A percentile compares a stretch with the other conserved stretches of the same genome.
phyloP scores from a whole-genome alignment of 192 early-diverging fungal genomes.

The Coemansia asiatica region DNA sequence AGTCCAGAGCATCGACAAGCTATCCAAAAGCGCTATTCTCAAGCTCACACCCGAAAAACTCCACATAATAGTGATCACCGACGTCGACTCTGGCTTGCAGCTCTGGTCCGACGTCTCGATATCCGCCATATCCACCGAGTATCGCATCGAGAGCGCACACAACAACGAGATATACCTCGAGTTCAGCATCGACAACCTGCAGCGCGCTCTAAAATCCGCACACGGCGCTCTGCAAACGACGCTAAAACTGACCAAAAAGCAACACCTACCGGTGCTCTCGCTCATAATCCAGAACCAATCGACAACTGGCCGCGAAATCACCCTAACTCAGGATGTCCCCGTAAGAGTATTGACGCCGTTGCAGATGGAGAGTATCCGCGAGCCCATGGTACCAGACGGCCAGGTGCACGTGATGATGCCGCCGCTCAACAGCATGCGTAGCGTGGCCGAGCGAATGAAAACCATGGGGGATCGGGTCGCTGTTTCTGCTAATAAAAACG shows the following conservation, averaged over 20 bases:
- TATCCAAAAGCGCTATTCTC: slow-evolving; percentile 66
- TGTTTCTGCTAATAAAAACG: slow-evolving; percentile 69
- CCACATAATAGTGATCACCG: slow-evolving; percentile 65
- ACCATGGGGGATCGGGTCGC: slow-evolving; percentile 60
- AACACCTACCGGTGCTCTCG: slow-evolving; percentile 27
- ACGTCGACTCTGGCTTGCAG: slow-evolving; percentile 64
- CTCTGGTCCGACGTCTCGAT: slow-evolving; percentile 63
- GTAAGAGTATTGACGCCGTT: slow-evolving; percentile 55
- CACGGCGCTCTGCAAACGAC: slow-evolving; percentile 57
- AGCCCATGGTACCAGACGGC: slow-evolving; percentile 60
- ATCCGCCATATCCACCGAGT: slow-evolving; percentile 67
- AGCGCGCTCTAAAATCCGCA: slow-evolving; percentile 63
- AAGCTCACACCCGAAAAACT: slow-evolving; percentile 64
- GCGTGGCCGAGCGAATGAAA: slow-evolving; percentile 68
- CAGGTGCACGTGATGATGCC: slow-evolving; percentile 81
- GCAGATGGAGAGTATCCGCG: slow-evolving; percentile 60
- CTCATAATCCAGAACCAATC: slow-evolving; percentile 41
- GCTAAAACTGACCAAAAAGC: slow-evolving; percentile 67
- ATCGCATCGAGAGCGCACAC: slow-evolving; percentile 62
- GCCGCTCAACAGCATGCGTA: slow-evolving; percentile 62
- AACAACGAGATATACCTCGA: slow-evolving; percentile 75
- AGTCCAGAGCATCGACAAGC: slow-evolving; percentile 65
- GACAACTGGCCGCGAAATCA: slow-evolving; percentile 21
- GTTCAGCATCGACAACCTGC: slow-evolving; percentile 64
- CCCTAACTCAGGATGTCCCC: slow-evolving; percentile 63